Evolutionary conservation across 176 grass and related monocot genomes (phyloP), one percentile per base, ranked within the genome.

Genomic region (Triticum aestivum): DNA sequence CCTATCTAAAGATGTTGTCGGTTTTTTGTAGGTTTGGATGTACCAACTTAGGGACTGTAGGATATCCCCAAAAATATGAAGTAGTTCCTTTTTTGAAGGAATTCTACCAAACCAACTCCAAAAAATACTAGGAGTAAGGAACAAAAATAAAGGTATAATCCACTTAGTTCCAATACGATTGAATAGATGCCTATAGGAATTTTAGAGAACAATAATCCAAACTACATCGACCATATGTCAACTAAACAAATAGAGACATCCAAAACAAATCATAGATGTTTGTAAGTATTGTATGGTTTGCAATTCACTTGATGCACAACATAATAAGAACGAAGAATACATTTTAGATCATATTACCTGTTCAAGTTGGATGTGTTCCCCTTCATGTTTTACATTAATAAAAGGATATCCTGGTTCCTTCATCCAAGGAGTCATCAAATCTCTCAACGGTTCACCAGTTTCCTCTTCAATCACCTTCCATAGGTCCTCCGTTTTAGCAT

Each of bases 391-490:
- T 58, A 58, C 83, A 69, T 21, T 78, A 68, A 98, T 75, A 84
- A 95, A 35, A 83, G 93, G 95, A 90, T 93, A 98, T 15, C 95
- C 95, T 87, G 90, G 73, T 86, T 95, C 87, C 84, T 97, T 97
- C 49, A 85, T 97, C 95, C 92, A 97, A 11, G 82, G 79, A 61
- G 38, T 89, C 95, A 98, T 95, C 67, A 87, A 67, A 56, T 89
- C 74, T 80, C 84, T 90, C 56, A 93, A 82, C n/a, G 91, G 90
- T 89, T 97, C 90, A 26, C 90, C 89, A 56, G 95, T 84, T 73
- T 90, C 87, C 74, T 91, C 86, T 92, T 97, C 92, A 81, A 94
- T 75, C 52, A 89, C 92, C 68, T 59, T 90, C 95, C 95, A 97
- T 17, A 97, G 70, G 73, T 94, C 95, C 61, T 97, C 95, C 29